Percentiles rank a stretch among this genome's conserved stretches.
Evolutionary conservation across 768 basidiomycete genomes (phyloP).

Genomic region (Podaxis rugospora): DNA sequence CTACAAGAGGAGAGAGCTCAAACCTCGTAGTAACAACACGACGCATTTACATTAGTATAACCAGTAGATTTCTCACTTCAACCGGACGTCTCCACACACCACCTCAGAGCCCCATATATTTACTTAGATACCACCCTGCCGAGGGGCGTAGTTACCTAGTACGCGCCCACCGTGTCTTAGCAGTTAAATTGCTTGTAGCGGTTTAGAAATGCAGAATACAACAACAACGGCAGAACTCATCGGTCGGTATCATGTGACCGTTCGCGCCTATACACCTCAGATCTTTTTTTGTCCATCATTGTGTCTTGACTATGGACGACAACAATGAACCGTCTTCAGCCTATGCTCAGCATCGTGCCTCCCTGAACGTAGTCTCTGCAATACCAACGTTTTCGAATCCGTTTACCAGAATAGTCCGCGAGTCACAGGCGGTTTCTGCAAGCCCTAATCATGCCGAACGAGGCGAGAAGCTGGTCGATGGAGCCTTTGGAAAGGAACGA

Average conservation of each 20-base stretch:
- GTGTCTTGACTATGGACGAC: slow-evolving; percentile 2
- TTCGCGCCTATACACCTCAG: background rate
- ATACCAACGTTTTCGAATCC: background rate
- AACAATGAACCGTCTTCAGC: background rate
- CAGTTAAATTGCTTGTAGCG: no score
- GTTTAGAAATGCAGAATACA: no score
- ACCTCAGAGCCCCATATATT: no score
- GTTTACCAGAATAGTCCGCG: background rate
- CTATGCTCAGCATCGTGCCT: background rate
- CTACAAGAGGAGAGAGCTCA: background rate
- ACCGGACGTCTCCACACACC: no score
- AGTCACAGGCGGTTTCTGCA: background rate
- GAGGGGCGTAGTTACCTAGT: no score
- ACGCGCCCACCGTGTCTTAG: no score
- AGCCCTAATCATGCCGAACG: background rate
- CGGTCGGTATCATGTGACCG: background rate
- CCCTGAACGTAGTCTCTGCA: background rate
- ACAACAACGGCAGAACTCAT: no score
- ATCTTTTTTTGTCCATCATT: background rate
- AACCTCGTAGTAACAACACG: no score
- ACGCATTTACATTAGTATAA: no score
- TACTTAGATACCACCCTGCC: no score
- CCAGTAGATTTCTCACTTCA: no score
- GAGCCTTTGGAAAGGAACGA: background rate
- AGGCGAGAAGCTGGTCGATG: background rate